Evolutionary conservation across 2,329 filamentous ascomycete genomes (phyloP), one percentile per base, ranked within the genome.

Genomic region (Botrytis elliptica): DNA sequence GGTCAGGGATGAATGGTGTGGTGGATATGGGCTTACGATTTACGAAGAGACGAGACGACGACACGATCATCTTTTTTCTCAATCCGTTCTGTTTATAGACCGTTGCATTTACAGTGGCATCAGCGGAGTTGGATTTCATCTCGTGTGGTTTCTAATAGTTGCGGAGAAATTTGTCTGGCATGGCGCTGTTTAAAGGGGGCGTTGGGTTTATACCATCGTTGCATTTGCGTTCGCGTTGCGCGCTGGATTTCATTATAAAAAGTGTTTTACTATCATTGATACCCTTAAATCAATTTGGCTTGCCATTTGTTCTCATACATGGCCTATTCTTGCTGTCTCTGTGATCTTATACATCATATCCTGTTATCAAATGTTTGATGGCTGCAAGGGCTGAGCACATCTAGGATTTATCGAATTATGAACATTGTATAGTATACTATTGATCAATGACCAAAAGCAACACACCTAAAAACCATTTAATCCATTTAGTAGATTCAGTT

Each of bases 161-260:
- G 36, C 33, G 33, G 12, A 62, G 20, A 36, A n/a, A 3, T 5
- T 40, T 12, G 59, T 18, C 16, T 36, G 36, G 59, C 36, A 22
- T 36, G 18, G 57, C 33, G 3, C 22, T 55, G 52, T 60, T 38
- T 7, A 36, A n/a, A n/a, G 18, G 38, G 12, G 59, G 36, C 36
- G 40, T 42, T 63, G 36, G 60, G 36, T 6, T 42, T 63, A 63
- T 63, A n/a, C 36, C 60, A 63, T 44, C 38, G 40, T 64, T 64
- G n/a, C 25, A 44, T 64, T 64, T 64, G 25, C 38, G 25, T 44
- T 64, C 25, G n/a, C 25, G 62, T 64, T 64, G 38, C 62, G 62
- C 62, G 62, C 38, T 42, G 40, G 12, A 64, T 29, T 64, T 64
- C 2, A 29, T 29, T 29, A 44, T 33, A 44, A 25, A 29, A 44